Base-by-base conservation (phyloP, 1,284 basidiomycete genomes). In the Microbotryomycetes sp. region DNA sequence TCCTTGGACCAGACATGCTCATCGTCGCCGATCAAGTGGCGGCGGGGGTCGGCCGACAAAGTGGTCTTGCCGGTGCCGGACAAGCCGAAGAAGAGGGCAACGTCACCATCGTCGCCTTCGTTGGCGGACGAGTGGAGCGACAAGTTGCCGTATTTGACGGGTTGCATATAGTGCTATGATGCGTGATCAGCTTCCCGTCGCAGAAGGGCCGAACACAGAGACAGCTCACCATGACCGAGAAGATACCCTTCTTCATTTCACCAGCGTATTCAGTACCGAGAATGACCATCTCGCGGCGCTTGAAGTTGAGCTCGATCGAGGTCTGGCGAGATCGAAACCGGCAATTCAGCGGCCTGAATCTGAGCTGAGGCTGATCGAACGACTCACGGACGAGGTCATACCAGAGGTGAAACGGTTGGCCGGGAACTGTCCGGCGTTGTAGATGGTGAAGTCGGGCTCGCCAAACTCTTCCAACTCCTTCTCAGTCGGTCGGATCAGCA, bases 241-340 rank as follows among this genome's bases (percentile, higher is more conserved):
- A 98, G 76, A 99, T 90, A 77, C 96, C 96, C 85, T 98, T 98
- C 83, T 99, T 99, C 96, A 98, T 99, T 81, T 99, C 96, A 67
- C 96, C 96, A 56, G 96, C 96, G 77, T 98, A 98, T 77, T 98
- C 94, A 59, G 96, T 97, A 66, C 96, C 94, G 73, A 99, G 89
- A 75, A 99, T 98, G 75, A 99, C 93, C 94, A 99, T 99, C 80
- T 99, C 96, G 89, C 93, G 97, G 61, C 96, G 90, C 83, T 97
- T 97, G 80, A 99, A 98, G 85, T 99, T 99, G 82, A 99, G 91
- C 81, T 97, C 96, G 60, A 99, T 94, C 23, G 93, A 97, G 28
- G 94, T 98, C 50, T 50, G 15, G 11, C 9, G 35, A 18, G 18
- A 18, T 9, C 9, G 35, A 9, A 41, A 18, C 35, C 35, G n/a